A percentile compares a stretch with the other conserved stretches of the same genome.
Conservation (phyloP, 192 early-diverging fungal species). For the Thamnidium elegans region DNA sequence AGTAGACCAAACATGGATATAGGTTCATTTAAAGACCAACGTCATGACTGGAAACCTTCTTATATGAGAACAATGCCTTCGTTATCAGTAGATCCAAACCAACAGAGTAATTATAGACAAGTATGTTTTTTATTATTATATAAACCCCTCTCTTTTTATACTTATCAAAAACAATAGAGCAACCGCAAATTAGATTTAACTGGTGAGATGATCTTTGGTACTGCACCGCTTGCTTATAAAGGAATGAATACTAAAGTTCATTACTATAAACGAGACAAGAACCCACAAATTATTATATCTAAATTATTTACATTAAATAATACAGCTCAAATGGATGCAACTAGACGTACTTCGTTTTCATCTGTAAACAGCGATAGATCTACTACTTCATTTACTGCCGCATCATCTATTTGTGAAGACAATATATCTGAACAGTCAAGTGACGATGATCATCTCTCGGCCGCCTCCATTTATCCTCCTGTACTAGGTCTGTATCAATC, state of each 20-base stretch:
- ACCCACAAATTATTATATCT: conserved; percentile 40
- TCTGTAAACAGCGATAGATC: conserved; percentile 43
- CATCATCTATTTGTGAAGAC: conserved; percentile 2
- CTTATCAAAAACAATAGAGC: conserved; percentile 14
- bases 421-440: conserved; percentile 29
- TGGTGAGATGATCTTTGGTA: conserved; percentile 53
- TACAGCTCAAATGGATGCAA: not conserved
- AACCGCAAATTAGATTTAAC: conserved; percentile 36
- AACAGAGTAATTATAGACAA: conserved; percentile 13
- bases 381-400: conserved; percentile 25
- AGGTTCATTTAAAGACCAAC: conserved; percentile 21
- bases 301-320: conserved; percentile 41
- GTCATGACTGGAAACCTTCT: conserved; percentile 23
- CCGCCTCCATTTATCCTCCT: conserved; percentile 30
- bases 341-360: conserved; percentile 38
- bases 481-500: conserved; percentile 33
- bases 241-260: conserved; percentile 51
- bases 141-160: no score
- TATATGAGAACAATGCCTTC: conserved; percentile 20
- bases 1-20: conserved; percentile 19
- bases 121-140: no score
- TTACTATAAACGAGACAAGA: conserved; percentile 30
- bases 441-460: conserved; percentile 26
- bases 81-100: not conserved
- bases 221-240: conserved; percentile 50